A percentile compares a stretch with the other conserved stretches of the same genome.
Conservation (phyloP, 2,329 filamentous ascomycete genomes). For the Penicillium crustosum region DNA sequence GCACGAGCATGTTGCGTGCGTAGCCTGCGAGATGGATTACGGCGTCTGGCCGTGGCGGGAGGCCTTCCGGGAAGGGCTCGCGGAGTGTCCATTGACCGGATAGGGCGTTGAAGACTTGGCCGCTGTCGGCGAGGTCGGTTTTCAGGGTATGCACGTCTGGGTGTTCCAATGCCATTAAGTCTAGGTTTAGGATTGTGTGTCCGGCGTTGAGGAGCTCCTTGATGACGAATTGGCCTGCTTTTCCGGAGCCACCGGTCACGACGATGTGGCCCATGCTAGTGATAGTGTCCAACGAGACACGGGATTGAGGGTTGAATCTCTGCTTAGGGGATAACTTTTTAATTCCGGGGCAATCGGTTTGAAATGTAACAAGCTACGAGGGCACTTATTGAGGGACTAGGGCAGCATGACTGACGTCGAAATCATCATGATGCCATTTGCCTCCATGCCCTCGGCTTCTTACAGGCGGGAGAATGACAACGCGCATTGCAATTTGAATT, state of each 20-base stretch:
- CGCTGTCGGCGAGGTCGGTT: conserved; percentile 56
- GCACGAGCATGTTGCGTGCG: conserved; percentile 61
- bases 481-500: background rate
- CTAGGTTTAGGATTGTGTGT: conserved; percentile 56
- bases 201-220: conserved; percentile 52
- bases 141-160: conserved; percentile 54
- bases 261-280: conserved; percentile 52
- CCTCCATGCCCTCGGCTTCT: background rate
- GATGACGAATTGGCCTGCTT: conserved; percentile 56
- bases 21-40: conserved; percentile 63
- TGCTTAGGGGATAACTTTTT: background rate
- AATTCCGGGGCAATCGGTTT: background rate
- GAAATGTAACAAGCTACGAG: background rate
- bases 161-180: conserved; percentile 48
- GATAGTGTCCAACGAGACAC: conserved; percentile 18
- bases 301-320: background rate
- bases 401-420: conserved; percentile 7
- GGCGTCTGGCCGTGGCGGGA: conserved; percentile 53
- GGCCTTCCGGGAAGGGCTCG: conserved; percentile 36
- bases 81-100: conserved; percentile 57
- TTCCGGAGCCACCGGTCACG: conserved; percentile 57
- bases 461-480: background rate
- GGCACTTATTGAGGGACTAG: background rate
- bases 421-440: conserved; percentile 25
- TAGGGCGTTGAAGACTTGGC: conserved; percentile 58